Conservation (phyloP, 106 monocot species). For the Dendrobium catenatum region DNA sequence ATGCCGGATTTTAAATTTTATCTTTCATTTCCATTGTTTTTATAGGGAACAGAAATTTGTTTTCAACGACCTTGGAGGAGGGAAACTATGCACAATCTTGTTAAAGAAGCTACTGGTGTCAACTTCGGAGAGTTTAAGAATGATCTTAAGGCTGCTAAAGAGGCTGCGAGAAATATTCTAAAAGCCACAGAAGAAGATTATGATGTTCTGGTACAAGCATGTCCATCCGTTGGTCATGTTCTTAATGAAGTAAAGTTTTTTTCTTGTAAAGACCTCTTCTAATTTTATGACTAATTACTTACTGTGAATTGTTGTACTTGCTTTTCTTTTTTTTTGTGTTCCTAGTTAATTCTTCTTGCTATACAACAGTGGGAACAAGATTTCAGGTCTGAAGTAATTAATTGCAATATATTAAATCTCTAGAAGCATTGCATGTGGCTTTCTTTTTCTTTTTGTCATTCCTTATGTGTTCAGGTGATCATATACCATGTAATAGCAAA, state of each 20-base stretch:
- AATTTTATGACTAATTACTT: background rate
- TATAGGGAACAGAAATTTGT: conserved; percentile 76
- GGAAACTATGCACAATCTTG: conserved; percentile 95
- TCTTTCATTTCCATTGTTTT: background rate
- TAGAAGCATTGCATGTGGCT: background rate
- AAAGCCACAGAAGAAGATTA: conserved; percentile 24
- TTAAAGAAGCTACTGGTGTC: conserved; percentile 76
- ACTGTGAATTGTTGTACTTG: background rate
- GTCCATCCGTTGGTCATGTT: conserved; percentile 82
- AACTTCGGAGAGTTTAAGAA: conserved; percentile 54
- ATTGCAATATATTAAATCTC: background rate
- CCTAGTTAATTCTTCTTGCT: background rate
- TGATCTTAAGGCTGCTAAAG: conserved; percentile 68
- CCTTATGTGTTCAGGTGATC: background rate
- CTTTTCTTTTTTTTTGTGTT: background rate
- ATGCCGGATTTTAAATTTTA: background rate
- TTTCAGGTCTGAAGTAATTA: background rate
- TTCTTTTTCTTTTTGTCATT: background rate
- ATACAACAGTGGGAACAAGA: background rate
- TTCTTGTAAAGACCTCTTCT: background rate
- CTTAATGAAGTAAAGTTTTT: conserved; percentile 66
- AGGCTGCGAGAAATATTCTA: conserved; percentile 36
- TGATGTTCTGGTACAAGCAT: conserved; percentile 28
- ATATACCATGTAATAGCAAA: background rate
- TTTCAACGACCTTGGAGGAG: conserved; percentile 86